Evolutionary conservation across 2,329 filamentous ascomycete species (phyloP), one percentile per base, ranked within the genome.

Genomic region (Lachnellula cervina): DNA sequence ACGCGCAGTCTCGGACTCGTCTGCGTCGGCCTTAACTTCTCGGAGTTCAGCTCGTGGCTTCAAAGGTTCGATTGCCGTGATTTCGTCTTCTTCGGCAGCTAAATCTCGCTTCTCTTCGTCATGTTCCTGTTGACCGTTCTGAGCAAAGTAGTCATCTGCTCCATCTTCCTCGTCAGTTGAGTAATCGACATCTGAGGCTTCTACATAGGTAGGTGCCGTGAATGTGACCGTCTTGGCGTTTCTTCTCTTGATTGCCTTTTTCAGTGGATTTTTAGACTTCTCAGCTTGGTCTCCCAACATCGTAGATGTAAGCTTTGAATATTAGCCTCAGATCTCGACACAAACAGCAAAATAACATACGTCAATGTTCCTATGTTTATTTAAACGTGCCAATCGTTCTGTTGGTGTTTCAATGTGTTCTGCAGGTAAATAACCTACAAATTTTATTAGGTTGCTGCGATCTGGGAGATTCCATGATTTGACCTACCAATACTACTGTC

Each of bases 341-440:
- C 7, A 13, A 25, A 48, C 14, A 11, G 6, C 6, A 40, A 23
- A 45, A 40, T 44, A 53, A 70, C 89, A 62, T 82, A 96, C 91
- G 76, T 99, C 94, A 66, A 97, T 92, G 69, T 99, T 99, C 69
- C 94, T 84, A 74, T 99, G 94, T 74, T 99, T 99, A 73, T 99
- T 99, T 61, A 97, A 75, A 61, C 94, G 85, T 46, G 94, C 94
- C 59, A 99, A 75, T 69, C 94, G 83, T 77, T 99, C 94, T 16
- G 93, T 97, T 2, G 94, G 94, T 8, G 94, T 99, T 72, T 99
- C 94, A 62, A 99, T 99, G 70, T 99, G 94, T 72, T 99, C 94
- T 49, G 94, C 94, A 49, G 94, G 94, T 54, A 99, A 78, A 69
- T 99, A 99, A 44, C 93, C 93, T 96, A 59, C 28, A 19, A 51